phyloP scores from a whole-genome alignment of 768 basidiomycete species.

The Amyloporia xantha region DNA sequence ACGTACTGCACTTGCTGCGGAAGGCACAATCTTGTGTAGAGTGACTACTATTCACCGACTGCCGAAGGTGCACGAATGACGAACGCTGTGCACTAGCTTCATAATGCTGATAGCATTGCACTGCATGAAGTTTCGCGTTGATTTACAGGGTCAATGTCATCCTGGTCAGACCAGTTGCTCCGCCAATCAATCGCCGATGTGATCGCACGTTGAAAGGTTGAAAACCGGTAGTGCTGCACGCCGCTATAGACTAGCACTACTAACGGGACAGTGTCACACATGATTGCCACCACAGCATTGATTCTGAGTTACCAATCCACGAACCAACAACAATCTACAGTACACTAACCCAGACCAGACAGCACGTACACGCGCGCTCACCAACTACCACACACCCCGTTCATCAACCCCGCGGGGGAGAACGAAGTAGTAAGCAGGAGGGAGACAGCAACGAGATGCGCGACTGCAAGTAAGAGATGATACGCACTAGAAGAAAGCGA shows the following conservation, averaged over 20 bases:
- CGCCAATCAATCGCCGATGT: not conserved
- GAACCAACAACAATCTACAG: not conserved
- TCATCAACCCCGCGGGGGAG: conserved; percentile 46
- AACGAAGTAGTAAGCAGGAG: conserved; percentile 21
- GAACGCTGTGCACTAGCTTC: too few species aligned
- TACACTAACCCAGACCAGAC: not conserved
- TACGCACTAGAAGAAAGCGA: conserved; percentile 2
- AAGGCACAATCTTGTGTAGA: not conserved
- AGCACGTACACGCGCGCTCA: conserved; percentile 37
- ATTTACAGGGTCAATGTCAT: not conserved
- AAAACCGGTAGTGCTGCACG: not conserved
- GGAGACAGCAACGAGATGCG: conserved; percentile 26
- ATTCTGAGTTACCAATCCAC: not conserved
- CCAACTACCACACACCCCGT: conserved; percentile 28
- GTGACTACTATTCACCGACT: too few species aligned
- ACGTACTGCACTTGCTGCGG: not conserved
- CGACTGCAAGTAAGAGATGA: not conserved
- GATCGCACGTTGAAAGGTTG: not conserved
- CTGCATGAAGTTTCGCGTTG: not conserved
- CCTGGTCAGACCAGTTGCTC: not conserved
- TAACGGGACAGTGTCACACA: too few species aligned
- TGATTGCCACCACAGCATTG: not conserved
- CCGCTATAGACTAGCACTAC: too few species aligned
- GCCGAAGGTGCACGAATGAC: too few species aligned
- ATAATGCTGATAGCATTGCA: too few species aligned